A percentile compares a stretch with the other conserved stretches of the same genome.
Conservation (phyloP, 1,284 basidiomycete genomes). For the Ceratobasidium sp. region DNA sequence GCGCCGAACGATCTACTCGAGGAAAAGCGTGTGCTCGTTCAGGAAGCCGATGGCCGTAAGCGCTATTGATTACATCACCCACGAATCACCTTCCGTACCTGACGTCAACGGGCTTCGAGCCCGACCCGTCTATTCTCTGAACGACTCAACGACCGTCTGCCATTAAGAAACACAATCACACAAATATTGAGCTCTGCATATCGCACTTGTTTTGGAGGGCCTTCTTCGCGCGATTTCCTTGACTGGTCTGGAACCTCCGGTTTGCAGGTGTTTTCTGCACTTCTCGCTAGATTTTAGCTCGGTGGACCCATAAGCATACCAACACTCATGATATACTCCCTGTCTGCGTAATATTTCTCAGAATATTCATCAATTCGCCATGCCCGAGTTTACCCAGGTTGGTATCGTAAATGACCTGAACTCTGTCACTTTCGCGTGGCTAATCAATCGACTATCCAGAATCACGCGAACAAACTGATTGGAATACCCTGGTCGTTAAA, state of each 20-base stretch:
- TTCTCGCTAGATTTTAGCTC: too few relatives aligned
- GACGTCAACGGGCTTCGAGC: background rate
- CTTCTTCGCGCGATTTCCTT: too few relatives aligned
- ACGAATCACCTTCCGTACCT: too few relatives aligned
- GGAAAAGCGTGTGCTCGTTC: too few relatives aligned
- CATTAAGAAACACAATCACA: background rate
- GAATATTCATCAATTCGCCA: background rate
- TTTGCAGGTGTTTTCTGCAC: too few relatives aligned
- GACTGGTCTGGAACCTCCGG: too few relatives aligned
- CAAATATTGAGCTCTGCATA: background rate
- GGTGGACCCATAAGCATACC: background rate
- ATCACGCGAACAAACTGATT: constrained; percentile 6
- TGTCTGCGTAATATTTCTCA: background rate
- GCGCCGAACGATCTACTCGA: too few relatives aligned
- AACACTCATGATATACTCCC: background rate
- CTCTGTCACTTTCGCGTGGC: too few relatives aligned
- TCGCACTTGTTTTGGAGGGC: too few relatives aligned
- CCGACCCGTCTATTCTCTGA: background rate
- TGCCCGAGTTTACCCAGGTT: constrained; percentile 43
- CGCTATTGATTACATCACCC: too few relatives aligned
- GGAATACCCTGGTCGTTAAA: constrained; percentile 36
- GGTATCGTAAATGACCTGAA: background rate
- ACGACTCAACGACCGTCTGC: background rate
- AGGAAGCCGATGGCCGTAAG: too few relatives aligned
- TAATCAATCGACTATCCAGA: background rate